Conservation (phyloP, 2,329 filamentous ascomycete genomes). For the Gremmenia infestans region DNA sequence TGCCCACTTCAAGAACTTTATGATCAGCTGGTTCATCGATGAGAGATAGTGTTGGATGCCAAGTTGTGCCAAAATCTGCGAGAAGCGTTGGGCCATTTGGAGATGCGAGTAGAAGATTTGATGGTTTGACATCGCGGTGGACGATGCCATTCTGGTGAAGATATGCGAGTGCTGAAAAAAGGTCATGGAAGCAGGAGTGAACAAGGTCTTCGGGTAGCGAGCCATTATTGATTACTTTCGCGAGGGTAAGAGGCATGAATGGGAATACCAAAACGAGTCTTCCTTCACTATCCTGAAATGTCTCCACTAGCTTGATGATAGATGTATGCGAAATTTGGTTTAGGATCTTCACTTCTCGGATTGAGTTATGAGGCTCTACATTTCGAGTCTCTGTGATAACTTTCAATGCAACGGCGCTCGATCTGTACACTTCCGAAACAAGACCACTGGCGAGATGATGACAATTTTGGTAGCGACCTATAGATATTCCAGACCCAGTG, state of each 20-base stretch:
- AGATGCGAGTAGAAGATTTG: constrained; percentile 72
- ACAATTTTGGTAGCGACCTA: constrained; percentile 52
- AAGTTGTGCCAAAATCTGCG: constrained; percentile 89
- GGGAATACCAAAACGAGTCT: constrained; percentile 80
- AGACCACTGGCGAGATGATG: constrained; percentile 59
- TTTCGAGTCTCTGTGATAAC: constrained; percentile 71
- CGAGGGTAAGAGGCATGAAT: constrained; percentile 70
- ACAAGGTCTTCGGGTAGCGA: constrained; percentile 29
- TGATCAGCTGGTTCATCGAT: constrained; percentile 55
- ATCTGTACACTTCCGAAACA: constrained; percentile 78
- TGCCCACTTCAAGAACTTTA: constrained; percentile 92
- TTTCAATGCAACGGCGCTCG: constrained; percentile 66
- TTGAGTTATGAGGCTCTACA: constrained; percentile 76
- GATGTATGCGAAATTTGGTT: constrained; percentile 49
- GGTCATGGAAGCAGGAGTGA: constrained; percentile 51
- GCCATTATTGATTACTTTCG: constrained; percentile 55
- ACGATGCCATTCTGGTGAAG: constrained; percentile 75
- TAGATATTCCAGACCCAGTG: constrained; percentile 38
- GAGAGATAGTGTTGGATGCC: constrained; percentile 54
- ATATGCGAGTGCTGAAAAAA: constrained; percentile 66
- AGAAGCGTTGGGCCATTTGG: constrained; percentile 68
- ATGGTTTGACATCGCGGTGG: constrained; percentile 91
- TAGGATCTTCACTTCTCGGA: constrained; percentile 74
- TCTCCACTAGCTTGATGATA: constrained; percentile 65
- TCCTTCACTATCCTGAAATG: constrained; percentile 66